A percentile compares a stretch with the other conserved stretches of the same genome.
These are phyloP conservation scores for Amanita rubescens DNA, from an alignment of 768 basidiomycete genomes.

Conservation along the genomic window DNA sequence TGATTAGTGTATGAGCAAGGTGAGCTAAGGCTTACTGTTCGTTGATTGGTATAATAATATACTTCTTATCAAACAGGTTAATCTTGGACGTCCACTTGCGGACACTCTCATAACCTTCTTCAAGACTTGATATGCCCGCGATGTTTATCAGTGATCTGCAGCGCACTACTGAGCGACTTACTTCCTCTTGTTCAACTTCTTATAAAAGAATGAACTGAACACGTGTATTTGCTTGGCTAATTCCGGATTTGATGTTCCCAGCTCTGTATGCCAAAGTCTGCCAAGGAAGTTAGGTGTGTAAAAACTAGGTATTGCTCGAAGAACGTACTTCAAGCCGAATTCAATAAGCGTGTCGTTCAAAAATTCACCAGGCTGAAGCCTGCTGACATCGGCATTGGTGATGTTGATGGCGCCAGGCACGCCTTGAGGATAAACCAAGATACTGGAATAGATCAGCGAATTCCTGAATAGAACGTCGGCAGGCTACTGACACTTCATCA, in stretches of 20 bases:
- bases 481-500: constrained; percentile 55
- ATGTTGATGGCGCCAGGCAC: constrained; percentile 74
- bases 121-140: constrained; percentile 25
- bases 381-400: constrained; percentile 67
- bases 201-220: constrained; percentile 98
- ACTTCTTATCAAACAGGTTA: constrained; percentile 86
- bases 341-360: constrained; percentile 97
- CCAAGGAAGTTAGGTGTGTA: neutral
- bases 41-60: constrained; percentile 92
- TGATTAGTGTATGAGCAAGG: neutral
- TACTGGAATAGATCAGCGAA: constrained; percentile 31
- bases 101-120: constrained; percentile 76
- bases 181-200: constrained; percentile 77
- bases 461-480: neutral
- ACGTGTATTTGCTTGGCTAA: constrained; percentile 74
- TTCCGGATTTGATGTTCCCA: constrained; percentile 47
- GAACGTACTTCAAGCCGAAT: constrained; percentile 82
- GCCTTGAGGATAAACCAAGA: constrained; percentile 67
- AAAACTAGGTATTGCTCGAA: neutral
- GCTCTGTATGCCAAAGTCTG: constrained; percentile 64
- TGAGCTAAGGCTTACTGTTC: constrained; percentile 58
- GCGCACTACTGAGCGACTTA: constrained; percentile 20
- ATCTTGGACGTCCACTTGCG: constrained; percentile 91
- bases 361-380: constrained; percentile 75
- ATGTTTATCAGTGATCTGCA: neutral